phyloP scores from a whole-genome alignment of 805 yeast species.

The Torulaspora indica region DNA sequence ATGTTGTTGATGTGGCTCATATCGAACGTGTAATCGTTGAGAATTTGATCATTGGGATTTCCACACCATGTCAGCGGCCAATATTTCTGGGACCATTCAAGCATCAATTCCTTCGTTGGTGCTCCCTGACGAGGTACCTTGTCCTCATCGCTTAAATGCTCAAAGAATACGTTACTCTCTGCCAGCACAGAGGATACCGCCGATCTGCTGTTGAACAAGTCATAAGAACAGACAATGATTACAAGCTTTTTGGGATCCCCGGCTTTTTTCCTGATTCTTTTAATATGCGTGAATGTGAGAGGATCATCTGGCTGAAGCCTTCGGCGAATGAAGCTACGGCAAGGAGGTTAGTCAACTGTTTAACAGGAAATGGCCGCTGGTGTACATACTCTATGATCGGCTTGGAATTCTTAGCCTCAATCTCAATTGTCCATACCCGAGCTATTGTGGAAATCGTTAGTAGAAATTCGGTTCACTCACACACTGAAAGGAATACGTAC shows the following conservation, averaged over 20 bases:
- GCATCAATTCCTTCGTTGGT: conserved; percentile 58
- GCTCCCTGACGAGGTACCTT: conserved; percentile 64
- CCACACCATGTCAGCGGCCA: conserved; percentile 98
- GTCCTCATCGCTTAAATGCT: conserved; percentile 18
- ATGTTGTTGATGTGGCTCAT: conserved; percentile 40
- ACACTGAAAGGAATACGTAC: conserved; percentile 13
- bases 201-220: conserved; percentile 30
- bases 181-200: conserved; percentile 25
- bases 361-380: not conserved
- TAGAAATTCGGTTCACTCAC: not conserved
- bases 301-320: conserved; percentile 29
- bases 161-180: conserved; percentile 16
- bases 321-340: conserved; percentile 25
- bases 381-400: conserved; percentile 23
- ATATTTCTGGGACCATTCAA: conserved; percentile 56
- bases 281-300: conserved; percentile 39
- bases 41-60: conserved; percentile 68
- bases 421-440: conserved; percentile 47
- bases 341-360: conserved; percentile 1
- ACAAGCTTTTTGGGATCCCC: conserved; percentile 26
- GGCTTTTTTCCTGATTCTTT: conserved; percentile 46
- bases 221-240: conserved; percentile 47
- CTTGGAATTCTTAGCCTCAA: conserved; percentile 38
- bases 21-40: conserved; percentile 53
- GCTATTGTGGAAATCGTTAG: conserved; percentile 14